phyloP scores from a whole-genome alignment of 305 asterid species.

The Salvia sclarea region DNA sequence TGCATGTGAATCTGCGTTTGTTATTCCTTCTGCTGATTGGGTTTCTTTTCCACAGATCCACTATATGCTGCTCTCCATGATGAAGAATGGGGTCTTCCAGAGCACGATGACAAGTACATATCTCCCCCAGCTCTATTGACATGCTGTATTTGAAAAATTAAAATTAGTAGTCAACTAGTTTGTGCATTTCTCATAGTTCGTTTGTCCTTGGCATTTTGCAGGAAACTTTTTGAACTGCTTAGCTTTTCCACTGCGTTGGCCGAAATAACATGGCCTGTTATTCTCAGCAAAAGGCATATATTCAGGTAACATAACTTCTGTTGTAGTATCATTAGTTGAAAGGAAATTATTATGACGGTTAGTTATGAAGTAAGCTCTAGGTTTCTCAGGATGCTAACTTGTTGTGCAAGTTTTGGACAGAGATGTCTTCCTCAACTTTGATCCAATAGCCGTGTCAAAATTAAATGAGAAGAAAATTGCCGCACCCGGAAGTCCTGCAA shows the following conservation, averaged over 20 bases:
- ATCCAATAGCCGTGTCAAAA: constrained; percentile 77
- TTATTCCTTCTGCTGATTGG: constrained; percentile 39
- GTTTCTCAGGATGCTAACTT: constrained; percentile 36
- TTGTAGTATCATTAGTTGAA: constrained; percentile 25
- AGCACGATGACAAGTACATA: constrained; percentile 71
- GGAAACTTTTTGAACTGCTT: constrained; percentile 81
- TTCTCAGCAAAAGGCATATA: constrained; percentile 65
- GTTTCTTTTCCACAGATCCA: constrained; percentile 46
- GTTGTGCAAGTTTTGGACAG: constrained; percentile 51
- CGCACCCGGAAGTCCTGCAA: constrained; percentile 66
- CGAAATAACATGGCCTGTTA: constrained; percentile 75
- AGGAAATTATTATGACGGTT: constrained; percentile 28
- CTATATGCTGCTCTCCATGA: constrained; percentile 74
- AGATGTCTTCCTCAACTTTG: constrained; percentile 76
- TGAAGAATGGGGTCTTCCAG: constrained; percentile 93
- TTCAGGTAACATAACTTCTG: constrained; percentile 57
- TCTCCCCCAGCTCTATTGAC: constrained; percentile 22
- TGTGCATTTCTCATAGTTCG: constrained; percentile 33
- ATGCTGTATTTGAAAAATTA: constrained; percentile 10
- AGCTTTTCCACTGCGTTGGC: constrained; percentile 87
- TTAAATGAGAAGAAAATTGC: constrained; percentile 79
- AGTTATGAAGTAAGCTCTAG: constrained; percentile 27
- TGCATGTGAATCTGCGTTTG: constrained; percentile 11
- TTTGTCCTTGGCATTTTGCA: constrained; percentile 41
- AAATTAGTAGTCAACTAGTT: constrained; percentile 15